Base-by-base conservation (phyloP, 352 stramenopile genomes). In the Pythium biforme region DNA sequence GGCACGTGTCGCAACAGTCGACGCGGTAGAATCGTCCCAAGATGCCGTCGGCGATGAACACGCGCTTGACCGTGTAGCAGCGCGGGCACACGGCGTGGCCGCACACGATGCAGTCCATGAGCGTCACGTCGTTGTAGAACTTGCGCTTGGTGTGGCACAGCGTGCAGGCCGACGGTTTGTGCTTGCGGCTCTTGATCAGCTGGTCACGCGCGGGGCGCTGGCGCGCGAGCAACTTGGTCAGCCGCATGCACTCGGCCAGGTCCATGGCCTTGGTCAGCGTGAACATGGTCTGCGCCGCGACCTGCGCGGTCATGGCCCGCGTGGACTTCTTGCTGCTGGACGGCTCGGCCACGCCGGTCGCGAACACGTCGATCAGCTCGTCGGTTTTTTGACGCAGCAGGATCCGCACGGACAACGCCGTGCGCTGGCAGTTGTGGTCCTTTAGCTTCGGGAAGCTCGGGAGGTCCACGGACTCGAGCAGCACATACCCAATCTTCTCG, bases 381-480 rank as follows among this genome's bases (percentile, higher is more conserved):
- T 75, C 73, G 48, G 47, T 74, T 59, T 75, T 81, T 67, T 89
- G 80, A 2, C 77, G 72, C 65, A 86, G 79, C 31, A 89, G 68
- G 55, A 86, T 83, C 20, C 71, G 68, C 27, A 84, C 72, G 23
- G 76, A 85, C 55, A 83, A 71, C 7, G 75, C 25, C 19, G 76
- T 72, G 49, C 80, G 76, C 26, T 85, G 66, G 39, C 76, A 88
- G 68, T 90, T 83, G 59, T 70, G 75, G 20, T 64, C 34, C 1
- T 49, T 65, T 12, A 88, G 63, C 17, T 80, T 67, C 0, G 81
- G 77, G 54, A 90, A 88, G 20, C 65, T 61, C 5, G 79, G 67
- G 26, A 88, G 64, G 43, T 86, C 77, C 6, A 90, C 74, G n/a
- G 77, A 88, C 51, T 90, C 79, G 73, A 86, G 81, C 52, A 90